Conservation (phyloP, 164 flowering plant genomes). For the Dillenia suffruticosa region DNA sequence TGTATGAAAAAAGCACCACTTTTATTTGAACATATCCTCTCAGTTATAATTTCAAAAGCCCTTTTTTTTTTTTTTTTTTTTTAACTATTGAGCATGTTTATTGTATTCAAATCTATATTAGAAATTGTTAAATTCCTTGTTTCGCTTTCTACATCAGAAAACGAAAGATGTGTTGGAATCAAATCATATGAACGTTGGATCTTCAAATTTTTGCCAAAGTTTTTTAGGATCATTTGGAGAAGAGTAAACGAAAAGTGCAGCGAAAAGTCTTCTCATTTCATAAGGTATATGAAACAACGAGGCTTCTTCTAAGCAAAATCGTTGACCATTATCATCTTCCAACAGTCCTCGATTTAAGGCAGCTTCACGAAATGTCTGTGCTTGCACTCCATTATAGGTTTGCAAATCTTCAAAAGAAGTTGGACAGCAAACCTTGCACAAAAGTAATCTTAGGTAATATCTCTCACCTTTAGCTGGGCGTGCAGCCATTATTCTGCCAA, state of each 20-base stretch:
- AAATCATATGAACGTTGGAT: neutral
- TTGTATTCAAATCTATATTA: neutral
- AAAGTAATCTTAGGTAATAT: neutral
- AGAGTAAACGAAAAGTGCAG: neutral
- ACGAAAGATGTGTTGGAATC: neutral
- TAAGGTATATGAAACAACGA: neutral
- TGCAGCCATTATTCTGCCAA: neutral
- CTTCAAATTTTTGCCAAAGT: constrained; percentile 2
- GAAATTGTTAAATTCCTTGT: neutral
- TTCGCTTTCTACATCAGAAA: neutral
- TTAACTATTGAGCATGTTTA: neutral
- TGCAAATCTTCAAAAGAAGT: neutral
- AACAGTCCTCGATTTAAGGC: neutral
- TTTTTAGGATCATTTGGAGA: neutral
- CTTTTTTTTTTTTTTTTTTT: neutral
- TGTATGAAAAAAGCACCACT: neutral
- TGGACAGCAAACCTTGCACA: neutral
- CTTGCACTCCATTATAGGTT: neutral
- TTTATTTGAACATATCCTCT: neutral
- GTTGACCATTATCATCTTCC: neutral
- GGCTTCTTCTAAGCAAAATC: constrained; percentile 1
- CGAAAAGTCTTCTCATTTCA: constrained; percentile 9
- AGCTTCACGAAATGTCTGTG: constrained; percentile 4
- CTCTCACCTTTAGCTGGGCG: neutral
- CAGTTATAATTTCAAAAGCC: neutral